phyloP scores from a whole-genome alignment of 331 rosid species.

The Dryas integrifolia region DNA sequence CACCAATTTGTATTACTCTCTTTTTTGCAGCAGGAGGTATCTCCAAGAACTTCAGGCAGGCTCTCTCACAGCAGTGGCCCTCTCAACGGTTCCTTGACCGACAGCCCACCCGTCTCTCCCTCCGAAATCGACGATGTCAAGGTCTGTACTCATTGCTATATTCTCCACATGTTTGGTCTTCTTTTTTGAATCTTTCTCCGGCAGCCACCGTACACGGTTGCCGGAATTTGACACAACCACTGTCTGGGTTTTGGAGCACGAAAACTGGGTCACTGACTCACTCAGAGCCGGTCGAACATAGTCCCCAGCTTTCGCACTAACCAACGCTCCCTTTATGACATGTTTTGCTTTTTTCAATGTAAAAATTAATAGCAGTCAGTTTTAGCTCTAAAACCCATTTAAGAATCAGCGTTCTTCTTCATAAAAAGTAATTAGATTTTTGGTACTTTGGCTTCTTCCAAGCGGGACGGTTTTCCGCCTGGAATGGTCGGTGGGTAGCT shows the following conservation, averaged over 20 bases:
- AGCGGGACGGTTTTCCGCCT: too few species aligned
- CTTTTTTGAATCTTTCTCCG: background rate
- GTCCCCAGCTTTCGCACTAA: slow-evolving; percentile 52
- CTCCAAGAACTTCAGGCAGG: slow-evolving; percentile 94
- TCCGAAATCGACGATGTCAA: slow-evolving; percentile 78
- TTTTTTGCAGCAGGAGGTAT: slow-evolving; percentile 62
- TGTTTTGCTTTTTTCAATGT: slow-evolving; percentile 33
- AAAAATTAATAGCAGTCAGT: background rate
- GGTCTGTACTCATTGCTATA: slow-evolving; percentile 34
- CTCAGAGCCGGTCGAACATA: slow-evolving; percentile 23
- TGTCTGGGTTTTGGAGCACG: slow-evolving; percentile 28
- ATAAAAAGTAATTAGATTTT: background rate
- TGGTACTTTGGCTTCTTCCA: too few species aligned
- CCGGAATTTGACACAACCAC: slow-evolving; percentile 13
- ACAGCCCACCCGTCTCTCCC: slow-evolving; percentile 93
- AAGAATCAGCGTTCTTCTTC: background rate
- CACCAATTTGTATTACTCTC: background rate
- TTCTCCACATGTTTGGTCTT: too few species aligned
- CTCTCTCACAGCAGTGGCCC: slow-evolving; percentile 97
- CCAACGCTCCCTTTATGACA: slow-evolving; percentile 35
- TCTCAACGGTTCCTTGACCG: slow-evolving; percentile 75
- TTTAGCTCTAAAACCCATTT: background rate
- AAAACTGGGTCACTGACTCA: slow-evolving; percentile 29
- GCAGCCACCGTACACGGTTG: slow-evolving; percentile 17
- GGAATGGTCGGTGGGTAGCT: too few species aligned